Evolutionary conservation across 345 rosid genomes (phyloP), one percentile per base, ranked within the genome.

Genomic region (Eucalyptus coolabah): DNA sequence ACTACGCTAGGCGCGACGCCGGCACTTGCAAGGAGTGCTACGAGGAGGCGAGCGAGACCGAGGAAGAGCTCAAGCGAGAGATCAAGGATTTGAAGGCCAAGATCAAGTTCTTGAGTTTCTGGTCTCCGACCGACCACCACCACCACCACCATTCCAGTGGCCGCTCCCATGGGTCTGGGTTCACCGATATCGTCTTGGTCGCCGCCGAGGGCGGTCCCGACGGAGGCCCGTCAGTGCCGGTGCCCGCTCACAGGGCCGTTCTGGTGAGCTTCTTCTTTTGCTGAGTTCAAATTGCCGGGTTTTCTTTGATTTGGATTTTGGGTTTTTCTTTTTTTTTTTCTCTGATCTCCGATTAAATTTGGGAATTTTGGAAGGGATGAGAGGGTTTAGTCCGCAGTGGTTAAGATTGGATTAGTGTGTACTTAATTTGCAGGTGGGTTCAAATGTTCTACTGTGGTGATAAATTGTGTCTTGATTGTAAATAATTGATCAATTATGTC

Each of bases 11-110:
- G 69, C 86, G 88, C 54, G 96, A 95, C 86, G 98, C 96, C 40
- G 97, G 98, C 32, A 95, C 96, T 26, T 96, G 98, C 91, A 95
- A 95, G 90, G 95, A 94, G 91, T 96, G 95, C 89, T 94, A 93
- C 88, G 94, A 93, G 69, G 94, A 93, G 89, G 98, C 96, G 23
- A 93, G 94, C 89, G 94, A 91, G 91, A 88, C 89, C 87, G 87
- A 90, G 82, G 91, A 88, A 28, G 90, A 88, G 67, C 90, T 90
- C 87, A 88, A 49, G 90, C 77, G 56, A 44, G 91, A 90, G 90
- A 90, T 88, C 88, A 24, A 67, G 77, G 91, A 90, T n/a, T 50
- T 90, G 65, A 88, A 86, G 89, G 50, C 90, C 87, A 89, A 86
- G 56, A 9, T 97, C 30, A 60, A 91, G 86, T 97, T 97, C 90